A percentile compares a stretch with the other conserved stretches of the same genome.
Conservation (phyloP, 495 filamentous ascomycete species). For the Chaetomium fimeti region DNA sequence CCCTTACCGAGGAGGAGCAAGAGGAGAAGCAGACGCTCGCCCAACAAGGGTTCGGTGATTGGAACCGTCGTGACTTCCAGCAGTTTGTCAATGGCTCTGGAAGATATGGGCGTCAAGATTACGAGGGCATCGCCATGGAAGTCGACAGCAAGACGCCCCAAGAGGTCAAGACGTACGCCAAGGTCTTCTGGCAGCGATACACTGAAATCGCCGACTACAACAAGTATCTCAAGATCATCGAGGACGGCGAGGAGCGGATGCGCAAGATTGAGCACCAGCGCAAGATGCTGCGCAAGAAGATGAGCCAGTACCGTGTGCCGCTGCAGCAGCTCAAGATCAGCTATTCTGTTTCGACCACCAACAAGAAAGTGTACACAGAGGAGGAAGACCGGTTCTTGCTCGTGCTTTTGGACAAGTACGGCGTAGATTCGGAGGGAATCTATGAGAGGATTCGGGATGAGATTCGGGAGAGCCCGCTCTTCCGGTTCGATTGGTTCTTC, state of each 20-base stretch:
- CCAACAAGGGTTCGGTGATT: conserved; percentile 82
- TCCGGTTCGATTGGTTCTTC: conserved; percentile 99
- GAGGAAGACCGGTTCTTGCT: conserved; percentile 97
- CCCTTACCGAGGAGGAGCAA: conserved; percentile 86
- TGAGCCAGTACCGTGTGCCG: conserved; percentile 91
- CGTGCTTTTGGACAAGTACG: conserved; percentile 86
- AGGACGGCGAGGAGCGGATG: conserved; percentile 85
- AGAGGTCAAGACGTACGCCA: conserved; percentile 85
- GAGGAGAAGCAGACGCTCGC: conserved; percentile 77
- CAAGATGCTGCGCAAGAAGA: conserved; percentile 91
- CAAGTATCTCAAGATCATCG: conserved; percentile 83
- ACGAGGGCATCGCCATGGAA: conserved; percentile 78
- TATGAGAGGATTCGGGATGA: conserved; percentile 86
- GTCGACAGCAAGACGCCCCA: conserved; percentile 84
- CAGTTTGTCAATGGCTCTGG: conserved; percentile 95
- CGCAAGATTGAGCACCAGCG: conserved; percentile 87
- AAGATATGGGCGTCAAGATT: conserved; percentile 84
- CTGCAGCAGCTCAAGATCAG: conserved; percentile 97
- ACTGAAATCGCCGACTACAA: conserved; percentile 81
- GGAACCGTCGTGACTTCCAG: conserved; percentile 97
- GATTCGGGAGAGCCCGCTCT: conserved; percentile 90
- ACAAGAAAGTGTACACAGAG: conserved; percentile 99
- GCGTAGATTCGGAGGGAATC: conserved; percentile 79
- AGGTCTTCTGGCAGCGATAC: conserved; percentile 92
- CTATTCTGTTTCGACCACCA: conserved; percentile 97